A percentile compares a stretch with the other conserved stretches of the same genome.
These are phyloP conservation scores for Stachybotrys elegans DNA, from an alignment of 2,329 filamentous ascomycete species.

Conservation along the genomic window DNA sequence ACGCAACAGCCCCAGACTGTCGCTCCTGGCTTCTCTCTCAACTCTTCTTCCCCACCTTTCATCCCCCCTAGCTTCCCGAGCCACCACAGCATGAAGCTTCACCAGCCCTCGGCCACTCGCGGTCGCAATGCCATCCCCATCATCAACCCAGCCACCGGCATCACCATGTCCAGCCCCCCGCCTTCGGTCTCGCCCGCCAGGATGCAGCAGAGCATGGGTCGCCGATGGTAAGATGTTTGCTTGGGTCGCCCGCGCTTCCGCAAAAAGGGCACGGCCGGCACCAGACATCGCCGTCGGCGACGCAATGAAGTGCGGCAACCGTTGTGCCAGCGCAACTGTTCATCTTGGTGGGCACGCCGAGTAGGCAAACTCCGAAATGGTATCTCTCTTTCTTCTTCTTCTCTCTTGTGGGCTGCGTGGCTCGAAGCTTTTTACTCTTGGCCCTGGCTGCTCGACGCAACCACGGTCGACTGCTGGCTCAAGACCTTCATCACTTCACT, in stretches of 20 bases:
- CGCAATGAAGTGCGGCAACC: slow-evolving; percentile 13
- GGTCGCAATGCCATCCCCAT: slow-evolving; percentile 95
- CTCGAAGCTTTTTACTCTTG: slow-evolving; percentile 26
- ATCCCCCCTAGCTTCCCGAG: slow-evolving; percentile 61
- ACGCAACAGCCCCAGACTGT: slow-evolving; percentile 81
- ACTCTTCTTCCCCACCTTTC: slow-evolving; percentile 61
- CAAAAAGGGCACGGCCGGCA: slow-evolving; percentile 23
- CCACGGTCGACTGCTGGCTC: slow-evolving; percentile 22
- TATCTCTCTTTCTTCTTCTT: slow-evolving; percentile 41
- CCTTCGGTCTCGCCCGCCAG: slow-evolving; percentile 61
- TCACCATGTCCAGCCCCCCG: slow-evolving; percentile 83
- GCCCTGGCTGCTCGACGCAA: slow-evolving; percentile 18
- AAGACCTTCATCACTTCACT: too few relatives aligned
- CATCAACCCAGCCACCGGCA: slow-evolving; percentile 89
- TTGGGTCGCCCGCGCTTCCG: slow-evolving; percentile 25
- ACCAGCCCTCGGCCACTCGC: slow-evolving; percentile 85
- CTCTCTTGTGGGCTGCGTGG: slow-evolving; percentile 33
- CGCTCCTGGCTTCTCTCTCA: slow-evolving; percentile 70
- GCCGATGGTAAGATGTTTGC: slow-evolving; percentile 45
- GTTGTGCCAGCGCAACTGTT: too few relatives aligned
- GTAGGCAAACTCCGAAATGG: slow-evolving; percentile 27
- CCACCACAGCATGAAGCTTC: slow-evolving; percentile 71
- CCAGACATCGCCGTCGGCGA: slow-evolving; percentile 26
- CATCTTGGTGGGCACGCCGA: slow-evolving; percentile 46
- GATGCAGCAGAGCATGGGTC: slow-evolving; percentile 50